phyloP scores from a whole-genome alignment of 495 filamentous ascomycete genomes.

The Penicillium soppii region DNA sequence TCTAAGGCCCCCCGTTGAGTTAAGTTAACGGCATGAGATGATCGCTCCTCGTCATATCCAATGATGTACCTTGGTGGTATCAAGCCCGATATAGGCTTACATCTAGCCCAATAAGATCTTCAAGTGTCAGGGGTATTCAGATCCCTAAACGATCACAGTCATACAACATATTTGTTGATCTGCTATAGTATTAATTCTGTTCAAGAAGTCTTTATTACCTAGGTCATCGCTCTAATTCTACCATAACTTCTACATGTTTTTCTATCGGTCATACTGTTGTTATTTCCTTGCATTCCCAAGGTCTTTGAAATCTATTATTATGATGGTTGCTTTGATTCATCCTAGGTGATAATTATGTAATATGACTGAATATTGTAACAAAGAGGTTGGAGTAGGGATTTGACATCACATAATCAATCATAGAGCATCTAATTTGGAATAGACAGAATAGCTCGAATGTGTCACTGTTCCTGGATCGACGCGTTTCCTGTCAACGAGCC shows the following conservation, averaged over 20 bases:
- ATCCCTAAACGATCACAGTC: background rate
- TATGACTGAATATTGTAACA: background rate
- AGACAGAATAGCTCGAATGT: background rate
- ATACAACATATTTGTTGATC: background rate
- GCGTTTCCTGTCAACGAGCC: slow-evolving; percentile 2
- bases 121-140: background rate
- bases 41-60: slow-evolving; percentile 15
- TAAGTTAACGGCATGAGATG: background rate
- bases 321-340: background rate
- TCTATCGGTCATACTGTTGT: too few relatives aligned
- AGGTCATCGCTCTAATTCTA: too few relatives aligned
- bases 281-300: too few relatives aligned
- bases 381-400: background rate
- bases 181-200: too few relatives aligned
- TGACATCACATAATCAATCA: background rate
- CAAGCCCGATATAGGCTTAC: slow-evolving; percentile 4
- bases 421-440: background rate
- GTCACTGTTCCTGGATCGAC: slow-evolving; percentile 1
- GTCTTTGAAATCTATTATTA: too few relatives aligned
- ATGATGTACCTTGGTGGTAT: slow-evolving; percentile 9
- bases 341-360: background rate
- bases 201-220: too few relatives aligned
- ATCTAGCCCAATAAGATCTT: background rate
- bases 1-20: background rate
- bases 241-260: too few relatives aligned